Percentiles rank a stretch among this genome's conserved stretches.
These are phyloP conservation scores for Oidium heveae DNA, from an alignment of 2,329 filamentous ascomycete genomes.

Conservation along the genomic window DNA sequence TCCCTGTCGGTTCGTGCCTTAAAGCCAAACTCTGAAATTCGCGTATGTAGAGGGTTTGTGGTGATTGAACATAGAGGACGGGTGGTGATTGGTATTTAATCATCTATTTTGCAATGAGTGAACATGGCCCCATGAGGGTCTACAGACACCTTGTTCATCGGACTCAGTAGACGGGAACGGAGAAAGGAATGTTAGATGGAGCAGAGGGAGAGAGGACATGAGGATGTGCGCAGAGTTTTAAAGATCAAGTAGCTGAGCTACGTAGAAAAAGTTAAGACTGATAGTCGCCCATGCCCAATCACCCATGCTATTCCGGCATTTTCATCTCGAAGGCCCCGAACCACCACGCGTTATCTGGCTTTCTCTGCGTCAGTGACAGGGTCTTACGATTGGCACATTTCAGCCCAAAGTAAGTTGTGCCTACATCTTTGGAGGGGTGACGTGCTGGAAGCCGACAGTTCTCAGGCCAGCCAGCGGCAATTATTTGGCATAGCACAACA, in stretches of 20 bases:
- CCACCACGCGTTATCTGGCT: background rate
- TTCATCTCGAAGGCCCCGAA: background rate
- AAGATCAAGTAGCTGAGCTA: background rate
- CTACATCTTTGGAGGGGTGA: too few species aligned
- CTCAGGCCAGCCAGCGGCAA: background rate
- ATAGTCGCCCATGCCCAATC: background rate
- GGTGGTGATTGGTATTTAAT: too few species aligned
- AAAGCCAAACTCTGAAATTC: too few species aligned
- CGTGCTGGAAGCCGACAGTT: background rate
- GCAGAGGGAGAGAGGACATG: background rate
- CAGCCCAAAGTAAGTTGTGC: background rate
- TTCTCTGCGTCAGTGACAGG: background rate
- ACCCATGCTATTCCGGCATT: background rate
- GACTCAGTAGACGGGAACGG: background rate
- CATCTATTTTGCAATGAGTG: too few species aligned
- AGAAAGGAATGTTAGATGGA: background rate
- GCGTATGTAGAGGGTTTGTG: too few species aligned
- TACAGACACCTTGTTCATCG: background rate
- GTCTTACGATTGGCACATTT: background rate
- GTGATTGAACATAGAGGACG: too few species aligned
- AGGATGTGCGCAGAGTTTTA: background rate
- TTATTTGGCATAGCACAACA: background rate
- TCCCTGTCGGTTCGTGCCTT: too few species aligned
- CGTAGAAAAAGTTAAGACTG: background rate
- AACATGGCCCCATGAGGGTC: too few species aligned